Base-by-base conservation (phyloP, 2,329 filamentous ascomycete genomes). In the Stachybotrys echinatus region DNA sequence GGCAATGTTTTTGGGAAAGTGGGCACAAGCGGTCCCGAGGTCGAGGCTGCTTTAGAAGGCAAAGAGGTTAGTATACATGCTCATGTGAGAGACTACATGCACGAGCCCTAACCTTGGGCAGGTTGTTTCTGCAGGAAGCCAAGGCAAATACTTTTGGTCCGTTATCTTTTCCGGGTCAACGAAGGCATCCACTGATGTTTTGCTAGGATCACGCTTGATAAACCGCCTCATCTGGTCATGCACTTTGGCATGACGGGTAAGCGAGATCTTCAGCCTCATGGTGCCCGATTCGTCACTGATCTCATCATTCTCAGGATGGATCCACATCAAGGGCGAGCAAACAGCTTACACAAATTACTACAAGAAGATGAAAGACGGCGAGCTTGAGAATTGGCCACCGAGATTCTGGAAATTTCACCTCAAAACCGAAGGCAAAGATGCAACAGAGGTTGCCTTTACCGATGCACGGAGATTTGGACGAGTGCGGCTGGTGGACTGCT, bases 81-180 rank as follows among this genome's bases (percentile, higher is more conserved):
- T 27, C 19, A 12, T n/a, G n/a, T n/a, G n/a, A n/a, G n/a, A n/a
- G n/a, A n/a, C n/a, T n/a, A n/a, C n/a, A n/a, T n/a, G n/a, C 27
- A 37, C 17, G 17, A 10, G n/a, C n/a, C n/a, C n/a, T n/a, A n/a
- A n/a, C 27, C 27, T 10, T 20, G 10, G 40, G 6, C 45, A 75
- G 74, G 83, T 84, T 4, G 52, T 81, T 8, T 76, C 74, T 48
- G 88, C 88, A 4, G 88, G 88, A 4, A 90, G 88, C 52, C 94
- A 96, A 65, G 94, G 94, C 10, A 99, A 97, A 78, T 97, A 97
- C 65, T 97, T 99, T 67, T 99, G 94, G 84, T 81, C 58, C 52
- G 69, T 53, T 20, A 21, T 22, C n/a, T 27, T 37, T 34, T 8
- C 23, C 39, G 27, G 18, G 12, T 6, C 18, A 27, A 22, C 10